Conservation (phyloP, 345 rosid genomes). For the Lepidium sativum region DNA sequence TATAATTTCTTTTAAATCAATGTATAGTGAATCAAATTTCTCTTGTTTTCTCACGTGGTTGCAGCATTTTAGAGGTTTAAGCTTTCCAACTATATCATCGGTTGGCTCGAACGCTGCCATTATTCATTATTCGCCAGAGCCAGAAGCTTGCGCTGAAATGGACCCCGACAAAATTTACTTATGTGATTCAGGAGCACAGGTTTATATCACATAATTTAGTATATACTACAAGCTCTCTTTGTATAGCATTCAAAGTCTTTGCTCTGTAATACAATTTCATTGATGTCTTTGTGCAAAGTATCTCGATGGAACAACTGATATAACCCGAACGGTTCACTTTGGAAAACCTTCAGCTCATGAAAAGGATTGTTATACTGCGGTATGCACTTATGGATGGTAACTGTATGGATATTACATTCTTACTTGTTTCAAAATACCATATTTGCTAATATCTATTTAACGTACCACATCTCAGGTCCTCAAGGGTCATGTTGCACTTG, state of each 20-base stretch:
- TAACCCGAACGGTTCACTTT: constrained; percentile 93
- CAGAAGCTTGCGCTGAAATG: constrained; percentile 77
- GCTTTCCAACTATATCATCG: constrained; percentile 94
- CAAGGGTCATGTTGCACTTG: constrained; percentile 90
- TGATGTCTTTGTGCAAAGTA: constrained; percentile 44
- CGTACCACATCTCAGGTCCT: constrained; percentile 46
- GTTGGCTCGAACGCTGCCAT: constrained; percentile 94
- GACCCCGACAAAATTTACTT: constrained; percentile 72
- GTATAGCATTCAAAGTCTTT: neutral
- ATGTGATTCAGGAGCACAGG: constrained; percentile 99
- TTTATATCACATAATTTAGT: constrained; percentile 18
- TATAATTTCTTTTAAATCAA: neutral
- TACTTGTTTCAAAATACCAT: neutral
- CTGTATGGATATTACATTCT: neutral
- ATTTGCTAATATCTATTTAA: neutral
- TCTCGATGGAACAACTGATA: constrained; percentile 95
- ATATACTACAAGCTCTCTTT: neutral
- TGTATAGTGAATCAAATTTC: neutral
- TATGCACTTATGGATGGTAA: constrained; percentile 22
- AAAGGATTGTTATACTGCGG: constrained; percentile 83
- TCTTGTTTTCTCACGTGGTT: constrained; percentile 14
- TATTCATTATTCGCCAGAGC: constrained; percentile 75
- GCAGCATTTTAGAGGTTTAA: constrained; percentile 91
- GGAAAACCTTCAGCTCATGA: constrained; percentile 89
- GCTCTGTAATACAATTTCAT: neutral